Conservation (phyloP, 129 eudicot genomes). For the Flaveria brownii region DNA sequence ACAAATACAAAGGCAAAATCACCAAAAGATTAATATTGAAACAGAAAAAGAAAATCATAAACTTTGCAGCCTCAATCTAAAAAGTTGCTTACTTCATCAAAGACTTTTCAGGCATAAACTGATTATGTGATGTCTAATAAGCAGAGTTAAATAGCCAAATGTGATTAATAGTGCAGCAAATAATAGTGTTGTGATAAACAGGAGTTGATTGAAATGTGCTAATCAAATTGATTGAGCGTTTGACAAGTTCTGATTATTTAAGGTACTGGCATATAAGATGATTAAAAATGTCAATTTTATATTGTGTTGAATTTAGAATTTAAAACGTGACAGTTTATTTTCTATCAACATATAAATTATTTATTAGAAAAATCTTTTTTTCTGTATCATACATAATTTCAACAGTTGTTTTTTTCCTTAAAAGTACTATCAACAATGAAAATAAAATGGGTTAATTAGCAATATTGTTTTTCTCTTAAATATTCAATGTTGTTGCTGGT, state of each 20-base stretch:
- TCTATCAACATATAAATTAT: neutral
- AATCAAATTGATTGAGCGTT: neutral
- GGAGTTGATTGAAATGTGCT: too few species aligned
- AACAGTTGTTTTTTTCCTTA: neutral
- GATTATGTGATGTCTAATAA: neutral
- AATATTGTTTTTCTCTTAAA: neutral
- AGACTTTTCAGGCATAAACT: neutral
- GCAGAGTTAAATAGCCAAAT: neutral
- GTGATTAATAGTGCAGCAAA: neutral
- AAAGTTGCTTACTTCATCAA: neutral
- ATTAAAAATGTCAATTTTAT: neutral
- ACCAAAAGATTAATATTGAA: conserved; percentile 3
- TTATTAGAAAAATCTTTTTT: neutral
- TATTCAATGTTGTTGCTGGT: neutral
- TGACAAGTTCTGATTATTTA: neutral
- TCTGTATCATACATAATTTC: neutral
- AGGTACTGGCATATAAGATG: neutral
- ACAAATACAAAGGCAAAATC: conserved; percentile 21
- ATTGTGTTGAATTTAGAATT: too few species aligned
- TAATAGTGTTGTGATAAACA: too few species aligned
- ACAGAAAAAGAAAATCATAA: neutral
- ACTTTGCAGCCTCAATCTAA: conserved; percentile 13
- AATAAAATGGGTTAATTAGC: too few species aligned
- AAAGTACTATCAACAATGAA: neutral
- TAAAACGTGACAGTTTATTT: neutral